Evolutionary conservation across 164 flowering plant genomes (phyloP), one percentile per base, ranked within the genome.

Genomic region (Vitis rotundifolia): DNA sequence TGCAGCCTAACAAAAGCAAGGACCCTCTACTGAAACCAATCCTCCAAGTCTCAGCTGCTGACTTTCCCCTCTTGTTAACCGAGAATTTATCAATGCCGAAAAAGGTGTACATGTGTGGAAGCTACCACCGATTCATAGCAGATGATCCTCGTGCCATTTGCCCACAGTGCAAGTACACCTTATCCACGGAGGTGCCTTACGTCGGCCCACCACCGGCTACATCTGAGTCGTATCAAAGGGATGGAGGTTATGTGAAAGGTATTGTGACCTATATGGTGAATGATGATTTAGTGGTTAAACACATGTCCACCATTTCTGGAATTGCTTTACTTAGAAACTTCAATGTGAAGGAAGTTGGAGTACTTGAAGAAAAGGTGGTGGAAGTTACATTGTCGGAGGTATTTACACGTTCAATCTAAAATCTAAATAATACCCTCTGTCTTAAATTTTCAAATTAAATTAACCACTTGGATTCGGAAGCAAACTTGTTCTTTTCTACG

Each of bases 281-380:
- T 80, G 89, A 88, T 79, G 76, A 83, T 64, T 61, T 85, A 26
- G 77, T 4, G 12, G 83, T 87, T 22, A 69, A 44, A 14, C 88
- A 88, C 3, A 74, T 85, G 83, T 86, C 87, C 0, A 75, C 80
- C 18, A 72, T 77, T 5, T 77, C 85, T 0, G 57, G 71, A 57
- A 68, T 82, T 18, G 31, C 84, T 52, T 59, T 84, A 9, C 71
- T 81, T 0, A 79, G 75, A 58, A 71, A 64, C 67, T 71, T 76
- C 18, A 63, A 72, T 48, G 72, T 86, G n/a, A 67, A 47, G 49
- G 80, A 80, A 8, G 55, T 85, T 2, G 73, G 64, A 26, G 48
- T 18, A 0, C 66, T 81, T 12, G 68, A 71, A 61, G 84, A 76
- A 64, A 78, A 64, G 37, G 73, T 63, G 16, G 26, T 22, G 26